Evolutionary conservation across 805 yeast species (phyloP).

Genomic region (Cyberlindnera xishuangbannaensis): DNA sequence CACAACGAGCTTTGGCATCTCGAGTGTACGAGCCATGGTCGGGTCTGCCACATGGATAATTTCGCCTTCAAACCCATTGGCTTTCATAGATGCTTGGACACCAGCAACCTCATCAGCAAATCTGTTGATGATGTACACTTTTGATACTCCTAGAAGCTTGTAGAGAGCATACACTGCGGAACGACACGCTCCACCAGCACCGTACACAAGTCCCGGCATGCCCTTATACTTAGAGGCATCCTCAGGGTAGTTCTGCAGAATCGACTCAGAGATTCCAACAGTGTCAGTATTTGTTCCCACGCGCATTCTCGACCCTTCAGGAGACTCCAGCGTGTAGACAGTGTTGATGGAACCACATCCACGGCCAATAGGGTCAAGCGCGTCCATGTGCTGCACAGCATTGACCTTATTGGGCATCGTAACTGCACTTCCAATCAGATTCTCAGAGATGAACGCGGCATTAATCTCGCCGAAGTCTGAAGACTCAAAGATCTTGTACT

Average conservation of each 20-base stretch:
- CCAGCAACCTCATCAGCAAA: slow-evolving; percentile 18
- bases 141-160: slow-evolving; percentile 20
- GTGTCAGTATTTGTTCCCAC: slow-evolving; percentile 26
- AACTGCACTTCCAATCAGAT: slow-evolving; percentile 20
- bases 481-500: slow-evolving; percentile 19
- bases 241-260: slow-evolving; percentile 18
- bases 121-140: slow-evolving; percentile 23
- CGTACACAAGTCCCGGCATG: slow-evolving; percentile 21
- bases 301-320: slow-evolving; percentile 3
- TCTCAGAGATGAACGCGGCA: slow-evolving; percentile 8
- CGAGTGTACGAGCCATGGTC: slow-evolving; percentile 15
- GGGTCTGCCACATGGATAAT: slow-evolving; percentile 21
- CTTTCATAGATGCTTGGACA: slow-evolving; percentile 14
- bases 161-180: slow-evolving; percentile 23
- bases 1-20: slow-evolving; percentile 17
- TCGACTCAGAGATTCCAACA: slow-evolving; percentile 20
- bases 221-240: slow-evolving; percentile 11
- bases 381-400: slow-evolving; percentile 19
- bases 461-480: slow-evolving; percentile 16
- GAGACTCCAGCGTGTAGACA: slow-evolving; percentile 15
- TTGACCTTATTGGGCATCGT: slow-evolving; percentile 25
- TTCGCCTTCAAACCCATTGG: slow-evolving; percentile 22
- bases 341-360: slow-evolving; percentile 26
- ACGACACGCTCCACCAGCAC: slow-evolving; percentile 27
- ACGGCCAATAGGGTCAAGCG: slow-evolving; percentile 18